These are phyloP conservation scores for Logfia minima DNA, from an alignment of 129 eudicot genomes.

Conservation along the genomic window DNA sequence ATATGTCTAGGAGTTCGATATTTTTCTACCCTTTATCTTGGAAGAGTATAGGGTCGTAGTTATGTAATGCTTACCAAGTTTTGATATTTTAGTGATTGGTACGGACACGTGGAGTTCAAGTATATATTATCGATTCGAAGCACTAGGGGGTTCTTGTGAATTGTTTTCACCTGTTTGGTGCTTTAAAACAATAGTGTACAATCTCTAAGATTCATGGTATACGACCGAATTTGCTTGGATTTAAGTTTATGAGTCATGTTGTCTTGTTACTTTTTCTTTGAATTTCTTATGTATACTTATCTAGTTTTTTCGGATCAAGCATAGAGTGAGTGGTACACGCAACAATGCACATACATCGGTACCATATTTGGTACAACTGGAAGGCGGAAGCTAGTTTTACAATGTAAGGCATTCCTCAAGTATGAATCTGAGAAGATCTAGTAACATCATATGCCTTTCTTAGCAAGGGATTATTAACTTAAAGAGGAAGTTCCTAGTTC, in stretches of 20 bases:
- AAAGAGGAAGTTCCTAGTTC: neutral
- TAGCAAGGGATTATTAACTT: neutral
- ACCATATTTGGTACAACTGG: neutral
- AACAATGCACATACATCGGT: neutral
- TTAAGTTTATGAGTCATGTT: neutral
- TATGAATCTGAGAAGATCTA: neutral
- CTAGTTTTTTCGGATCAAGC: neutral
- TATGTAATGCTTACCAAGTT: neutral
- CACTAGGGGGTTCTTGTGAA: neutral
- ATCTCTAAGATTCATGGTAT: neutral
- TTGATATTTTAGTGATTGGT: neutral
- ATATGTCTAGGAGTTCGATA: neutral
- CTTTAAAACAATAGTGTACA: neutral
- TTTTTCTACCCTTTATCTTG: neutral
- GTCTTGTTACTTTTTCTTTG: neutral
- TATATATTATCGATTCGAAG: slow-evolving; percentile 3
- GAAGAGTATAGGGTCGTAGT: slow-evolving; percentile 3
- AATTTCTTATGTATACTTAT: neutral
- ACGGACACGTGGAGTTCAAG: slow-evolving; percentile 5
- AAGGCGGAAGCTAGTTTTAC: neutral
- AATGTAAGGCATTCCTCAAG: neutral
- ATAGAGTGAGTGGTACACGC: neutral
- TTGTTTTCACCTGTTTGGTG: neutral
- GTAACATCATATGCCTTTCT: neutral
- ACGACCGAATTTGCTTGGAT: neutral